Base-by-base conservation (phyloP, 176 grass and related monocot genomes). In the Oryza rufipogon region DNA sequence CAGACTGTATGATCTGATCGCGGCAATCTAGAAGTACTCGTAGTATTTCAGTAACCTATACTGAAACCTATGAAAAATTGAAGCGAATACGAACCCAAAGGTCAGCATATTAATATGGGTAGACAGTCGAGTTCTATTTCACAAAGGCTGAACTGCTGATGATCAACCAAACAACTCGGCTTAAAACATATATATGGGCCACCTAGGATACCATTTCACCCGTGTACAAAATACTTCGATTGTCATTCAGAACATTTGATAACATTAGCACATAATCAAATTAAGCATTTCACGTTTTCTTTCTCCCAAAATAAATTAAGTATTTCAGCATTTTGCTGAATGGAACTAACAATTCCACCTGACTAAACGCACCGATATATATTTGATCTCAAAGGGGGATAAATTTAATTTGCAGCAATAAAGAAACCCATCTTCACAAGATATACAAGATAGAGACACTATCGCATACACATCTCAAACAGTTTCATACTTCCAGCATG, bases 351-450 rank as follows among this genome's bases (percentile, higher is more conserved):
- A 41, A 41, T 38, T 8, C 47, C 17, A 2, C 3, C 4, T 23
- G 44, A 6, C 6, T 3, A 41, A 86, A 44, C 0, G 16, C 28
- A 1, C 6, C 17, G 2, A 46, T 2, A n/a, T 2, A n/a, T 2
- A 22, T 54, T 73, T 14, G 12, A 16, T 34, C 44, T 4, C 65
- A 6, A 1, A 52, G 16, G 32, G 32, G 46, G 38, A 56, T 22
- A 16, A 75, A 71, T 80, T 89, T 7, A 75, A 71, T 80, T 89
- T 7, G 30, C 41, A 72, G 28, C 3, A 48, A 6, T 15, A 51
- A 51, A 51, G 11, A 51, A 14, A 12, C 1, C 13, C 48, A 51
- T 6, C 36, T 51, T 15, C 13, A 0, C 48, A 51, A 51, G 47
- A 49, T 15, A 38, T 38, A 38, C 36, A 38, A 47, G 46, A 12